phyloP scores from a whole-genome alignment of 1,139 yeast genomes.

The Keqinozyma sinolaborantium region DNA sequence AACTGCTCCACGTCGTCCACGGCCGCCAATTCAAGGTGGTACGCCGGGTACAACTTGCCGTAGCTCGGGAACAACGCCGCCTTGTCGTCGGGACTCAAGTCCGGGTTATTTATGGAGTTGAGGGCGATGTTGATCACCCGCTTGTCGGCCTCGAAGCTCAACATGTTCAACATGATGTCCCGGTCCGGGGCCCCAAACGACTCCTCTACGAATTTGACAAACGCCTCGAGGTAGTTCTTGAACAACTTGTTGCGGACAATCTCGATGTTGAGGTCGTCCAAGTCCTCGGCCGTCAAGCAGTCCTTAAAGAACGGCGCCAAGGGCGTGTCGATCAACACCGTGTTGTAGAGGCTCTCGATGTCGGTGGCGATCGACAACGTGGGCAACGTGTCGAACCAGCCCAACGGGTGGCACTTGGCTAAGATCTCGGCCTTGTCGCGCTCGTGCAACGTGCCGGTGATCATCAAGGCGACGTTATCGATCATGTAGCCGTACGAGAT shows the following conservation, averaged over 20 bases:
- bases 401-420: constrained; percentile 90
- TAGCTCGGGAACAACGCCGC: constrained; percentile 68
- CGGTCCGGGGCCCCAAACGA: constrained; percentile 72
- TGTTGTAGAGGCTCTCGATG: constrained; percentile 84
- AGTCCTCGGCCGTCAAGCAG: constrained; percentile 87
- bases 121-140: constrained; percentile 88
- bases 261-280: constrained; percentile 94
- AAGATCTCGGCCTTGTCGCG: constrained; percentile 85
- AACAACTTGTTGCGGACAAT: constrained; percentile 87
- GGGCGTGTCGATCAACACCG: constrained; percentile 96
- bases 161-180: constrained; percentile 73
- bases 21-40: constrained; percentile 64
- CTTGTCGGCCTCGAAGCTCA: constrained; percentile 92
- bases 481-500: constrained; percentile 97
- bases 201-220: constrained; percentile 58
- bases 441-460: constrained; percentile 95
- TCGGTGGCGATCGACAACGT: constrained; percentile 93
- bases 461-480: constrained; percentile 92
- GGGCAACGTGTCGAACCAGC: constrained; percentile 98
- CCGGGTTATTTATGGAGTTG: constrained; percentile 80
- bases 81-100: constrained; percentile 69
- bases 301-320: constrained; percentile 94
- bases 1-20: constrained; percentile 87
- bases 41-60: constrained; percentile 79
- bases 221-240: constrained; percentile 91